Conservation (phyloP, 768 basidiomycete genomes). For the Strobilomyces echinocephalus region DNA sequence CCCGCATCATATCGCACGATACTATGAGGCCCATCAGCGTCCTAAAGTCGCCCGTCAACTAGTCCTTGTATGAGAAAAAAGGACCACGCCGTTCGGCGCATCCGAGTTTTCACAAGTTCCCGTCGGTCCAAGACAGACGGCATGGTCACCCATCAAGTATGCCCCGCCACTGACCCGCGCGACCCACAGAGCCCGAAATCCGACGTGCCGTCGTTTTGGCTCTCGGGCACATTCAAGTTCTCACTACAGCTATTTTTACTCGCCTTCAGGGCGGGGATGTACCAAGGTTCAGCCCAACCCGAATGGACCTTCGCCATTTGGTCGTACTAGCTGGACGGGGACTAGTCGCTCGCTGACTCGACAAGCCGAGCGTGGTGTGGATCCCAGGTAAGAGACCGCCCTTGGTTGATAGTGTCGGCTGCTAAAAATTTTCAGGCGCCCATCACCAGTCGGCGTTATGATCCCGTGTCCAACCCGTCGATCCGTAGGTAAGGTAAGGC, state of each 20-base stretch:
- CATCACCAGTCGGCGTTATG: slow-evolving; percentile 16
- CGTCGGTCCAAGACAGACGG: slow-evolving; percentile 8
- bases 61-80: slow-evolving; percentile 11
- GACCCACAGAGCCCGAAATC: slow-evolving; percentile 21
- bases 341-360: slow-evolving; percentile 17
- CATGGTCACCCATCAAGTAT: slow-evolving; percentile 4
- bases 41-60: slow-evolving; percentile 9
- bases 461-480: slow-evolving; percentile 9
- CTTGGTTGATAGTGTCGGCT: slow-evolving; percentile 1
- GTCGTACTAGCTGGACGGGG: slow-evolving; percentile 13
- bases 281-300: background rate
- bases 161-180: slow-evolving; percentile 16
- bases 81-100: background rate
- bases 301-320: slow-evolving; percentile 1
- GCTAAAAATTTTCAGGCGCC: slow-evolving; percentile 14
- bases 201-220: slow-evolving; percentile 3
- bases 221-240: slow-evolving; percentile 18
- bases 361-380: background rate
- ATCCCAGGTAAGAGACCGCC: slow-evolving; percentile 10
- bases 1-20: slow-evolving; percentile 12
- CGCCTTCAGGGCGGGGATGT: background rate
- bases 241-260: slow-evolving; percentile 23
- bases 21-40: slow-evolving; percentile 4
- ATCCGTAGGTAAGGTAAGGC: slow-evolving; percentile 18
- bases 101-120: slow-evolving; percentile 16